phyloP scores from a whole-genome alignment of 2,329 filamentous ascomycete species.

The Sporothrix luriei region DNA sequence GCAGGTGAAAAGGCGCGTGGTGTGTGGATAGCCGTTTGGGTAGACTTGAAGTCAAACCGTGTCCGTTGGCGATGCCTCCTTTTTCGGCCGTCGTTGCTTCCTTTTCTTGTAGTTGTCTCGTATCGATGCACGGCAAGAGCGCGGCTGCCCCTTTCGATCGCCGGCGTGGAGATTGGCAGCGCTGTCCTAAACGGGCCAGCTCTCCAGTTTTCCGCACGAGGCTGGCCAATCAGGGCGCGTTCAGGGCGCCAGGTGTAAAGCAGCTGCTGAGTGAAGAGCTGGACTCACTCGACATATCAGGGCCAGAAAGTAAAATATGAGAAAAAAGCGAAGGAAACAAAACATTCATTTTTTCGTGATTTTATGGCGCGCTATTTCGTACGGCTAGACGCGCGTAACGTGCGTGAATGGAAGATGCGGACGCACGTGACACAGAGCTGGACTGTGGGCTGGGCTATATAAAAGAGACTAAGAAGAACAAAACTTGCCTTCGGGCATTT shows the following conservation, averaged over 20 bases:
- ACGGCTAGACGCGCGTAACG: neutral
- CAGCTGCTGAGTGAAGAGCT: too few species aligned
- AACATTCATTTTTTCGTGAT: neutral
- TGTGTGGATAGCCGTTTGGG: neutral
- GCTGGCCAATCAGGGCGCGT: slow-evolving; percentile 25
- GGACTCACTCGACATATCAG: too few species aligned
- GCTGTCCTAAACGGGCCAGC: slow-evolving; percentile 20
- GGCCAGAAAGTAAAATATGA: too few species aligned
- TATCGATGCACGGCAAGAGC: neutral
- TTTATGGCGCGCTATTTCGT: neutral
- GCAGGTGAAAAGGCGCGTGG: neutral
- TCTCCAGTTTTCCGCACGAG: slow-evolving; percentile 23
- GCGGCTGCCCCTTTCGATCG: slow-evolving; percentile 16
- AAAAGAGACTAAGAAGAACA: neutral
- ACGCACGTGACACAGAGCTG: neutral
- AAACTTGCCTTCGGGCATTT: slow-evolving; percentile 40
- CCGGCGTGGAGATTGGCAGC: neutral
- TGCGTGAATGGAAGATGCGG: neutral
- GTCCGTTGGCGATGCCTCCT: neutral
- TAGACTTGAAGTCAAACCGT: neutral
- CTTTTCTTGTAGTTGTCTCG: neutral
- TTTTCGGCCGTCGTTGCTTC: slow-evolving; percentile 14
- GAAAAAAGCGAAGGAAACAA: too few species aligned
- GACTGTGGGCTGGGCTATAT: slow-evolving; percentile 20
- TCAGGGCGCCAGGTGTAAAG: too few species aligned